Base-by-base conservation (phyloP, 129 eudicot genomes). In the Sambucus nigra region DNA sequence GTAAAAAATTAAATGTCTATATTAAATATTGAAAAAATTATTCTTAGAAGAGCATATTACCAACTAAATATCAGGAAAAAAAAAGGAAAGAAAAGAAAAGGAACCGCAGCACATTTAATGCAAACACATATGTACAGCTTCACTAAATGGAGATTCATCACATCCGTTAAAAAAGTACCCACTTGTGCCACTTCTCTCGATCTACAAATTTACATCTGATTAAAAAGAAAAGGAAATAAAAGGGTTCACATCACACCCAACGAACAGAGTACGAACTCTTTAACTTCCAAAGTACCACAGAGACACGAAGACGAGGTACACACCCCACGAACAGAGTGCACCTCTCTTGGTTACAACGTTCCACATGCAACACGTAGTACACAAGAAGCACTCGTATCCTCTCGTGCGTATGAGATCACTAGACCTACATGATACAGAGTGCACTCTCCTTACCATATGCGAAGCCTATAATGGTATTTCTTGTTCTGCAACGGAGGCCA, bases 401-500 rank as follows among this genome's bases (percentile, higher is more conserved):
- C n/a, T n/a, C n/a, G n/a, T n/a, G n/a, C n/a, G n/a, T n/a, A n/a
- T n/a, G n/a, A n/a, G n/a, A n/a, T n/a, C n/a, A n/a, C n/a, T n/a
- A n/a, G 6, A 45, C 28, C 32, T 3, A 44, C 64, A 28, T 46
- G 27, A 9, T 59, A 12, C n/a, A 5, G 28, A 12, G 44, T 28
- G 38, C 52, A 58, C 10, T 7, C 18, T 32, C 14, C 14, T 21
- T 35, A 33, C n/a, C 3, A 12, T 20, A 12, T 47, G 27, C 57
- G 22, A 29, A 50, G 50, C 26, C 59, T 35, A 40, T 35, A 28
- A 29, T 14, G 53, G 55, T 53, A 32, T 64, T 9, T 60, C 49
- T 41, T 80, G 86, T 39, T 80, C 89, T 1, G 89, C 70, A 47
- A 85, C 95, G 9, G 78, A 80, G 20, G 95, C 95, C 60, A 85